Evolutionary conservation across 2,329 filamentous ascomycete genomes (phyloP), one percentile per base, ranked within the genome.

Genomic region (Exophiala oligosperma): DNA sequence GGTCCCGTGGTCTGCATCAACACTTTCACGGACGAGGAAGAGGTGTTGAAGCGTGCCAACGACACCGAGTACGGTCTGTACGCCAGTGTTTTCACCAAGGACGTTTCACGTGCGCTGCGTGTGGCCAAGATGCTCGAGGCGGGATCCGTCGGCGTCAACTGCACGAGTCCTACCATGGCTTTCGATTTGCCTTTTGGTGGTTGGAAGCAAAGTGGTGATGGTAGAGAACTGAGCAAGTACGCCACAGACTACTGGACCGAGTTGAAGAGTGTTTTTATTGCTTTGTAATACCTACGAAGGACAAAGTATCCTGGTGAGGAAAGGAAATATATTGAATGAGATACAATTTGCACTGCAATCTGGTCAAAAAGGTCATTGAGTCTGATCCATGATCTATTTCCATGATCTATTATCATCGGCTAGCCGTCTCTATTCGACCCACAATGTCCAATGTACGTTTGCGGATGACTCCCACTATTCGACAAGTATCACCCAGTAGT

Each of bases 1-100:
- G 84, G 81, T 0, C 87, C 87, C 0, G 84, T 90, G 32, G 77
- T 89, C 1, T 86, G 86, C 0, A 72, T 88, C 9, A 68, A 88
- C 52, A 80, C 78, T n/a, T 90, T 85, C 83, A 74, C 74, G 0
- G 76, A 81, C 29, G 85, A 89, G 59, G 79, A 78, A 2, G 84
- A 87, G n/a, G 82, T 86, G 0, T 72, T 88, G 28, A 67, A 68
- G 1, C 78, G 83, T 2, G 83, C 81, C 1, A 87, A 86, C 60
- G 73, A 77, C 17, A 73, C 74, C 2, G 74, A 80, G 32, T 78
- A 75, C 40, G 84, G 82, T 0, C 76, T 87, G 0, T 83, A 82
- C 0, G 79, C 81, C 1, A 84, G 83, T 0, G 78, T 88, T 0
- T 88, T 84, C 76, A 81, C 76, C 14, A 76, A 74, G 14, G 82